phyloP scores from a whole-genome alignment of 2,329 filamentous ascomycete genomes.

The Cucurbitaria berberidis region DNA sequence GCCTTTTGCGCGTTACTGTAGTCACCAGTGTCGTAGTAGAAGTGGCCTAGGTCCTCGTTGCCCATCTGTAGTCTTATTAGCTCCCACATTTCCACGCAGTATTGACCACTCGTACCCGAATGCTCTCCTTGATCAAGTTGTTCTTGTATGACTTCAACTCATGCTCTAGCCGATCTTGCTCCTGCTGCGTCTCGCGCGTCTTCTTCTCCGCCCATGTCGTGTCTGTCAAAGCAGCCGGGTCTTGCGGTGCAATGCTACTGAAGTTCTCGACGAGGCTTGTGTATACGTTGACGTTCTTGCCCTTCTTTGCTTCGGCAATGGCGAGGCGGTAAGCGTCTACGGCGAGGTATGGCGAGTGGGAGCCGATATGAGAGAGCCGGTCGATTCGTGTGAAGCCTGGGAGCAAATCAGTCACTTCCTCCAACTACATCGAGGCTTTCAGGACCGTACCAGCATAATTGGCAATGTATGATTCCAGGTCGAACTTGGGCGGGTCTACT shows the following conservation, averaged over 20 bases:
- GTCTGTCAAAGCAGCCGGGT: constrained; percentile 72
- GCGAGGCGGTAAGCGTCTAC: constrained; percentile 82
- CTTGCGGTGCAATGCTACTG: constrained; percentile 66
- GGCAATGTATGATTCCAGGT: constrained; percentile 86
- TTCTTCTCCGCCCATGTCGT: constrained; percentile 75
- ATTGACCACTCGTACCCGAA: constrained; percentile 66
- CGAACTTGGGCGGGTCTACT: constrained; percentile 81
- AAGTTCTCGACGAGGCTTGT: constrained; percentile 71
- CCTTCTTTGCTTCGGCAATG: constrained; percentile 74
- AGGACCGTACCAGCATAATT: constrained; percentile 77
- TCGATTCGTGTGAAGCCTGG: constrained; percentile 80
- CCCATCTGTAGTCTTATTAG: constrained; percentile 72
- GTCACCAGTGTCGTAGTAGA: constrained; percentile 80
- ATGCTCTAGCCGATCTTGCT: constrained; percentile 77
- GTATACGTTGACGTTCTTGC: constrained; percentile 76
- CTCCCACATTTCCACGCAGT: not conserved
- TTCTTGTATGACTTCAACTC: constrained; percentile 95
- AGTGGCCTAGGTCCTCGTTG: constrained; percentile 86
- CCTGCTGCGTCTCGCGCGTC: constrained; percentile 69
- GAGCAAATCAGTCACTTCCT: not conserved
- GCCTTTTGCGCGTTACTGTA: constrained; percentile 75
- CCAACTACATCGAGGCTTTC: not conserved
- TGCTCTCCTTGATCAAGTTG: constrained; percentile 96
- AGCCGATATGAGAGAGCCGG: constrained; percentile 81
- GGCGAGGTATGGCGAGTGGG: constrained; percentile 74